Conservation (phyloP, 805 yeast species). For the Wickerhamiella allomyrinae region DNA sequence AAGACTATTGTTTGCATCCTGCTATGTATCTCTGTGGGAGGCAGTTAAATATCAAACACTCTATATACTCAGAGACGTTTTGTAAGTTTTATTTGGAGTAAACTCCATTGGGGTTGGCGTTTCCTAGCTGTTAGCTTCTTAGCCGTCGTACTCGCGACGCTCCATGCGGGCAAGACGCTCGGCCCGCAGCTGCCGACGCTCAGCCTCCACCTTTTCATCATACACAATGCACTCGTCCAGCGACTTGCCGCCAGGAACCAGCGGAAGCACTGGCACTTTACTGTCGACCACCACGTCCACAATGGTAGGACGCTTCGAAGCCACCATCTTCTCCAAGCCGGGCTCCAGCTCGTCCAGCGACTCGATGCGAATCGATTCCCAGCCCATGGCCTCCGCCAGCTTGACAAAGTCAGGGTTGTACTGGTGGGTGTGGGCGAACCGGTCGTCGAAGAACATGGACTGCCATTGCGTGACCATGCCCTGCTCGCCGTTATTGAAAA, state of each 20-base stretch:
- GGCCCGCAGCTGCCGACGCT: conserved; percentile 25
- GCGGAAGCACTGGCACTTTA: conserved; percentile 91
- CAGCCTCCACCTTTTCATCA: conserved; percentile 67
- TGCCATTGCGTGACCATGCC: conserved; percentile 99
- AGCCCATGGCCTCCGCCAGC: conserved; percentile 88
- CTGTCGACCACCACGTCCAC: conserved; percentile 81
- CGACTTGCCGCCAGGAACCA: conserved; percentile 95
- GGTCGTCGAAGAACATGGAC: conserved; percentile 87
- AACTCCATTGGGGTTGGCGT: too few species aligned
- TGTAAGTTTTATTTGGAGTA: too few species aligned
- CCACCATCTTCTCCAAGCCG: conserved; percentile 55
- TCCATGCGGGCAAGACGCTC: conserved; percentile 22
- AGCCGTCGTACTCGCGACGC: conserved; percentile 12
- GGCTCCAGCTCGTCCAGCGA: conserved; percentile 50
- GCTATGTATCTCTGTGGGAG: neutral
- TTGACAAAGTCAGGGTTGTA: conserved; percentile 85
- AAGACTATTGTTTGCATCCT: too few species aligned
- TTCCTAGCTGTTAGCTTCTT: too few species aligned
- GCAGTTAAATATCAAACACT: neutral
- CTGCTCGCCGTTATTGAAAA: conserved; percentile 94
- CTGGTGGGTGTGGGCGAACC: conserved; percentile 98
- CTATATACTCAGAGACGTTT: too few species aligned
- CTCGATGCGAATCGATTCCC: conserved; percentile 62
- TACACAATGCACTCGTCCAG: conserved; percentile 82
- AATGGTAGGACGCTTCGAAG: conserved; percentile 67